Base-by-base conservation (phyloP, 257 asterid genomes). In the Vinca minor region DNA sequence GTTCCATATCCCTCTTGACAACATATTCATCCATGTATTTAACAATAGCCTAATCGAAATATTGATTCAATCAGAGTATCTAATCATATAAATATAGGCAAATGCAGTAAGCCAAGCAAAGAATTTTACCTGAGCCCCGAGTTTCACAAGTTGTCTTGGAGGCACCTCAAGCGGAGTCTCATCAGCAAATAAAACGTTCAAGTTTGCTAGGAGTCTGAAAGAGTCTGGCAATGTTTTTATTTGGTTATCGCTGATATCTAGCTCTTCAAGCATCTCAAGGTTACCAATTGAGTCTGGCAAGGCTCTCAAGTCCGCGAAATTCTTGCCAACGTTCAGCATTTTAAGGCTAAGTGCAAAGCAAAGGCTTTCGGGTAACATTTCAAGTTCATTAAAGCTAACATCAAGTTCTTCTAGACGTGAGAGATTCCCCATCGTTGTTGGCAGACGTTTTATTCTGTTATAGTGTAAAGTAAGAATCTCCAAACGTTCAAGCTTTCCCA, bases 301-400 rank as follows among this genome's bases (percentile, higher is more conserved):
- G 42, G 61, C 69, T 76, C 74, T 77, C 71, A 91, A 74, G 84
- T 87, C 97, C 0, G 91, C 79, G 34, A 91, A 91, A 66, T 87
- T 91, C 69, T 83, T 80, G 42, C 96, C 97, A 20, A 83, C 74
- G 32, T 85, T 81, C 76, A 91, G 67, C 53, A 74, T 85, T 38
- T 73, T 72, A 20, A 87, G 77, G 67, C 75, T 74, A 54, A 32
- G 68, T 0, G 74, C 83, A 55, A 38, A 62, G 69, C 91, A 79
- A 29, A 91, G 81, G 59, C 80, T 60, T 71, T 91, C 96, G 0
- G 95, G 96, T 68, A 91, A 64, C 64, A 65, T 66, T 67, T 76
- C 88, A n/a, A 91, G 85, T 73, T 91, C 96, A 64, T 91, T 91
- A 70, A 91, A 91, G 81, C 96, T 82, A 57, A 76, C 85, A 67